phyloP scores from a whole-genome alignment of 2,329 filamentous ascomycete genomes.

The Hypoxylon sp. region DNA sequence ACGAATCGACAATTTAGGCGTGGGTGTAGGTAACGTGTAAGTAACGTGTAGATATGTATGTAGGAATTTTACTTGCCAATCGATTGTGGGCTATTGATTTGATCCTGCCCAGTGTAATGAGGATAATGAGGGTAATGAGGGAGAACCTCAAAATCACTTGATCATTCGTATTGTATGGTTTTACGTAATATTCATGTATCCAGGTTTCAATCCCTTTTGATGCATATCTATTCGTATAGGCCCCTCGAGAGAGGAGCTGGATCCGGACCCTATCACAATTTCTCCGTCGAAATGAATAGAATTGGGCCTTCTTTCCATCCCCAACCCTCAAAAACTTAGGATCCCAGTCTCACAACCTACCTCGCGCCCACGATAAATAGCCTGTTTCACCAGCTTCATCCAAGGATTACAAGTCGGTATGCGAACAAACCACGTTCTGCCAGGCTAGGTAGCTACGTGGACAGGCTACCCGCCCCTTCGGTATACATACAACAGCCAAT shows the following conservation, averaged over 20 bases:
- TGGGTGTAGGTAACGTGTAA: too few species aligned
- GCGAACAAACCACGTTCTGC: not conserved
- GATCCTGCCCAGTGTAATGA: slow-evolving; percentile 22
- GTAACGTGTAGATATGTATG: not conserved
- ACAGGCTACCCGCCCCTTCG: too few species aligned
- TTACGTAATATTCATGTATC: slow-evolving; percentile 11
- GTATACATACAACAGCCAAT: slow-evolving; percentile 7
- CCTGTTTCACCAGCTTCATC: not conserved
- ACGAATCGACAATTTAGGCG: too few species aligned
- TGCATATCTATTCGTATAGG: slow-evolving; percentile 5
- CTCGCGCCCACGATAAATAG: not conserved
- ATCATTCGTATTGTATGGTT: slow-evolving; percentile 8
- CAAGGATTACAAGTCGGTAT: not conserved
- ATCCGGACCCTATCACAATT: not conserved
- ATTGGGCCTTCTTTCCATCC: too few species aligned
- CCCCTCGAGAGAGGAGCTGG: not conserved
- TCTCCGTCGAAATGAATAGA: slow-evolving; percentile 31
- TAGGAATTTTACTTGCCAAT: slow-evolving; percentile 33
- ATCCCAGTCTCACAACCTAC: slow-evolving; percentile 1
- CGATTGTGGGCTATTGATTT: slow-evolving; percentile 19
- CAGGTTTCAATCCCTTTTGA: not conserved
- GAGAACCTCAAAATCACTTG: slow-evolving; percentile 32
- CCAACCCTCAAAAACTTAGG: not conserved
- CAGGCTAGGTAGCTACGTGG: not conserved
- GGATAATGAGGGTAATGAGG: not conserved